Percentiles rank a stretch among this genome's conserved stretches.
phyloP scores from a whole-genome alignment of 2,329 filamentous ascomycete species.

The Fusarium nisikadoi region DNA sequence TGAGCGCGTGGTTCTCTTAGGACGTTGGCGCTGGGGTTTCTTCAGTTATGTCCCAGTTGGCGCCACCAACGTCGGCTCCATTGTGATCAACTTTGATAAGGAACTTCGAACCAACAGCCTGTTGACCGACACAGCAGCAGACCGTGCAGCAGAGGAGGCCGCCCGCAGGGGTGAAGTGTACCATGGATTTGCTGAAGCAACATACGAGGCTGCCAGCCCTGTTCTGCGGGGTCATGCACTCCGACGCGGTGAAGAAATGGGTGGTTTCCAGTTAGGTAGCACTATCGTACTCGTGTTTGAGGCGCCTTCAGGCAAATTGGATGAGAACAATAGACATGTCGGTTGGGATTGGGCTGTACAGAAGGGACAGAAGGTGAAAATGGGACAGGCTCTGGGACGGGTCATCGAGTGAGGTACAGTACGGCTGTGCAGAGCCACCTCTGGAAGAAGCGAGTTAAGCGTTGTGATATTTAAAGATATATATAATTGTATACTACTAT shows the following conservation, averaged over 20 bases:
- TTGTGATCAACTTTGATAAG: slow-evolving; percentile 95
- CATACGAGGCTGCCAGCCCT: slow-evolving; percentile 80
- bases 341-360: slow-evolving; percentile 90
- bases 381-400: slow-evolving; percentile 86
- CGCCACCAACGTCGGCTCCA: slow-evolving; percentile 96
- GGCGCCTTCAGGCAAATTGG: slow-evolving; percentile 74
- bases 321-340: slow-evolving; percentile 64
- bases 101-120: slow-evolving; percentile 94
- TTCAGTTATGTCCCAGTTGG: slow-evolving; percentile 96
- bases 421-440: slow-evolving; percentile 8
- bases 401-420: slow-evolving; percentile 63
- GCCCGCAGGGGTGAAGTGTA: slow-evolving; percentile 81
- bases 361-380: slow-evolving; percentile 87
- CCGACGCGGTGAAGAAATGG: slow-evolving; percentile 93
- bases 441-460: slow-evolving; percentile 9
- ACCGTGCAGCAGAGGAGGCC: slow-evolving; percentile 84
- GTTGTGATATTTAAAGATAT: slow-evolving; percentile 18
- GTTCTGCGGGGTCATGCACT: slow-evolving; percentile 87
- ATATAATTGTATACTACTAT: slow-evolving; percentile 25
- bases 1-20: slow-evolving; percentile 92
- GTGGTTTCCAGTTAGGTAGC: slow-evolving; percentile 94
- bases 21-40: slow-evolving; percentile 96
- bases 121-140: slow-evolving; percentile 90
- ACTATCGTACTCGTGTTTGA: slow-evolving; percentile 97
- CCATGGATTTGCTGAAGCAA: slow-evolving; percentile 91